Percentiles rank a stretch among this genome's conserved stretches.
phyloP scores from a whole-genome alignment of 192 early-diverging fungal species.

The Endogone sp. region DNA sequence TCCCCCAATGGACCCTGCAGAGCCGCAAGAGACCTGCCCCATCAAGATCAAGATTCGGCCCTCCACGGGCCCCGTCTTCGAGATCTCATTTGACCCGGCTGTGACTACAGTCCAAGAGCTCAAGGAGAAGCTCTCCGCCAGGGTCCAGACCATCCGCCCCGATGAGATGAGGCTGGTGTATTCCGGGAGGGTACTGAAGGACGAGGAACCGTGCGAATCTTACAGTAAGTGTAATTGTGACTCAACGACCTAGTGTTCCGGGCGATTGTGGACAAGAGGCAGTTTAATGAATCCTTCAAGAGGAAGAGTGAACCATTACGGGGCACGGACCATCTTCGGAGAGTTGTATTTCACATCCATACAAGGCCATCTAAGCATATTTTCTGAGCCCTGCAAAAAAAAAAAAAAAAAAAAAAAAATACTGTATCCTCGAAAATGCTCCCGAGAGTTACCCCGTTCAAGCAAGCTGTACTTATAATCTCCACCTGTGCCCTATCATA shows the following conservation, averaged over 20 bases:
- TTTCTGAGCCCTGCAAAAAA: too few relatives aligned
- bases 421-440: too few relatives aligned
- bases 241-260: background rate
- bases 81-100: slow-evolving; percentile 41
- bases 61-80: slow-evolving; percentile 45
- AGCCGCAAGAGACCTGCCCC: background rate
- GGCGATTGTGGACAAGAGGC: too few relatives aligned
- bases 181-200: slow-evolving; percentile 90
- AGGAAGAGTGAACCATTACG: background rate
- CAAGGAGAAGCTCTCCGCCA: slow-evolving; percentile 64
- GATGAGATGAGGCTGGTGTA: slow-evolving; percentile 82
- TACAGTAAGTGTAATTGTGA: slow-evolving; percentile 53
- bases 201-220: slow-evolving; percentile 65
- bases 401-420: too few relatives aligned
- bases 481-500: slow-evolving; percentile 14
- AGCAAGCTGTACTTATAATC: too few relatives aligned
- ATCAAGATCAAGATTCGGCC: slow-evolving; percentile 48
- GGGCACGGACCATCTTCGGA: background rate
- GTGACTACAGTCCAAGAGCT: slow-evolving; percentile 61
- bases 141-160: slow-evolving; percentile 46
- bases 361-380: too few relatives aligned
- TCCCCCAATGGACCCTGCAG: background rate
- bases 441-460: too few relatives aligned
- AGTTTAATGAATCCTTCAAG: background rate
- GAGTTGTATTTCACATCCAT: too few relatives aligned